Conservation (phyloP, 2,329 filamentous ascomycete genomes). For the Microcyclospora tardicrescens region DNA sequence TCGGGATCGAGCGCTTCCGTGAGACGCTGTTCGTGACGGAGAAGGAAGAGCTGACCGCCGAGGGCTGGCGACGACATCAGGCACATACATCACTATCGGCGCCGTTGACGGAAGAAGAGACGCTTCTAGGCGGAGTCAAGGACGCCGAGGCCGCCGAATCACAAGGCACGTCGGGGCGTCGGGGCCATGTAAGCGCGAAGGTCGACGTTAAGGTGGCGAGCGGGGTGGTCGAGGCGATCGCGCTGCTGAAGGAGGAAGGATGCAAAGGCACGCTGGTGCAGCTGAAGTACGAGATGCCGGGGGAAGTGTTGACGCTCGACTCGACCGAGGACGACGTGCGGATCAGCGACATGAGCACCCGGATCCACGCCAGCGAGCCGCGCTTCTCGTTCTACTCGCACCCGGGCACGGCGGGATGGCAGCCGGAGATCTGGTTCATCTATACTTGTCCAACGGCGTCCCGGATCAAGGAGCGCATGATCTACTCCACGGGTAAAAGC, state of each 20-base stretch:
- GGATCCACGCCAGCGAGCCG: conserved; percentile 56
- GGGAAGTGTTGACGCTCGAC: conserved; percentile 57
- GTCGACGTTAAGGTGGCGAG: conserved; percentile 44
- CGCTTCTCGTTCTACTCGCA: conserved; percentile 69
- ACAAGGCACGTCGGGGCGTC: conserved; percentile 52
- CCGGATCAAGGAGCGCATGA: conserved; percentile 73
- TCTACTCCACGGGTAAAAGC: conserved; percentile 52
- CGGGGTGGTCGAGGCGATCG: conserved; percentile 52
- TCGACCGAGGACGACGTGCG: conserved; percentile 39
- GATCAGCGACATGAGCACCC: conserved; percentile 44
- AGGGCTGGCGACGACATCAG: conserved; percentile 62
- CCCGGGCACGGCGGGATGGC: conserved; percentile 39
- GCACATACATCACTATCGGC: conserved; percentile 48
- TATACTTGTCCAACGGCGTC: conserved; percentile 63
- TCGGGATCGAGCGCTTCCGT: conserved; percentile 66
- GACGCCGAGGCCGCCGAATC: conserved; percentile 61
- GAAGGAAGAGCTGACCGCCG: conserved; percentile 52
- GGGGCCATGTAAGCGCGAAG: conserved; percentile 32
- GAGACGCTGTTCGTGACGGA: conserved; percentile 63
- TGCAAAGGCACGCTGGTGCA: conserved; percentile 42
- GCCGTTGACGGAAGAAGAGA: conserved; percentile 69
- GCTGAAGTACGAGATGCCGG: conserved; percentile 59
- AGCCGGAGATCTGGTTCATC: conserved; percentile 55
- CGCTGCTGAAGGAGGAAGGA: conserved; percentile 41
- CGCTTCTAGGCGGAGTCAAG: conserved; percentile 57